Evolutionary conservation across 495 filamentous ascomycete species (phyloP).

Genomic region (Neurospora sp.): DNA sequence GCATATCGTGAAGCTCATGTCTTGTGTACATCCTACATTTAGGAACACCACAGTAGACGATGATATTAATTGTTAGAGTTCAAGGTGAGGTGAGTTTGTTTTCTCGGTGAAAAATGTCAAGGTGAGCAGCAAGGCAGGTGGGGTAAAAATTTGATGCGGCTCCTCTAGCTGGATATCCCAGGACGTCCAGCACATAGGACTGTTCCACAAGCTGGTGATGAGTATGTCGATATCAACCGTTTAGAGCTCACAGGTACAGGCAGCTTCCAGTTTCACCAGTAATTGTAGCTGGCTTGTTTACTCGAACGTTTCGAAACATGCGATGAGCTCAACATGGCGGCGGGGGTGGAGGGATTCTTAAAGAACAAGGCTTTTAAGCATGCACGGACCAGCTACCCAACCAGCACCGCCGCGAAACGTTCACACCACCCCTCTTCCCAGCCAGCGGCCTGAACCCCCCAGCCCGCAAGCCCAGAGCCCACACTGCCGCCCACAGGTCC

Average conservation of each 20-base stretch:
- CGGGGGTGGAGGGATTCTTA: not conserved
- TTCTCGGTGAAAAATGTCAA: not conserved
- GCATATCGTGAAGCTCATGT: not conserved
- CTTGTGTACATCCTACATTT: not conserved
- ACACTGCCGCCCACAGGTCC: not conserved
- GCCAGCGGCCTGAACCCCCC: not conserved
- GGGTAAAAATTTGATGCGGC: conserved; percentile 18
- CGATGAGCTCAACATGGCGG: not conserved
- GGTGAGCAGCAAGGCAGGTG: conserved; percentile 12
- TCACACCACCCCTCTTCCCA: not conserved
- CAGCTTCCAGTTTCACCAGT: not conserved
- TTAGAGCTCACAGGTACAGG: not conserved
- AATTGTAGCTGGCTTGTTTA: not conserved
- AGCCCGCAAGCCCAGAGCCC: not conserved
- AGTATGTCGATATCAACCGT: not conserved
- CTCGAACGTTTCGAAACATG: not conserved
- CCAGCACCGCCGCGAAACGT: not conserved
- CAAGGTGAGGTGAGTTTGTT: not conserved
- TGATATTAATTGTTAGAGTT: not conserved
- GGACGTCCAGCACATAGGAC: not conserved
- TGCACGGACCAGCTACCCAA: not conserved
- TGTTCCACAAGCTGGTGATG: not conserved
- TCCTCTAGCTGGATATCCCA: not conserved
- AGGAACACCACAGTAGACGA: not conserved
- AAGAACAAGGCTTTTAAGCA: not conserved